Percentiles rank a stretch among this genome's conserved stretches.
Evolutionary conservation across 257 asterid species (phyloP).

Genomic region (Gentiana macrophylla): DNA sequence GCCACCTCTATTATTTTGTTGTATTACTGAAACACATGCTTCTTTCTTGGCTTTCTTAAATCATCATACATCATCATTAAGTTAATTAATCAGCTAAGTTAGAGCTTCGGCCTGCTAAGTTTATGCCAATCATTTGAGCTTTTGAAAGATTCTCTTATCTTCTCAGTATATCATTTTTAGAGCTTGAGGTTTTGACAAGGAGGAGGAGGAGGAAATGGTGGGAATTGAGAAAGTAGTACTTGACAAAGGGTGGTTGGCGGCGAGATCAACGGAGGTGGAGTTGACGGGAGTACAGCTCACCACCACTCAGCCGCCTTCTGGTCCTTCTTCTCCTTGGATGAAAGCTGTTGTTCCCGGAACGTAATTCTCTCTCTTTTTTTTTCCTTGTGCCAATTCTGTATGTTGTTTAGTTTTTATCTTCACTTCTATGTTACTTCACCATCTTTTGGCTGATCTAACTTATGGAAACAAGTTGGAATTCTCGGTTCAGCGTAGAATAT

Average conservation of each 20-base stretch:
- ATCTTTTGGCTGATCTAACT: background rate
- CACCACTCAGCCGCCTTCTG: conserved; percentile 54
- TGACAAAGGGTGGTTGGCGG: conserved; percentile 81
- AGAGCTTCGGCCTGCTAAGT: too few relatives aligned
- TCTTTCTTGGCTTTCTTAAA: too few relatives aligned
- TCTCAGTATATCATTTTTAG: too few relatives aligned
- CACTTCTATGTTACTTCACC: too few relatives aligned
- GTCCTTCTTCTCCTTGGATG: conserved; percentile 58
- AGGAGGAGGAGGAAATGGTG: conserved; percentile 15
- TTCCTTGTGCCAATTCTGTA: background rate
- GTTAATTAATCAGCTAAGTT: too few relatives aligned
- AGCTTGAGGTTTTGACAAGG: too few relatives aligned
- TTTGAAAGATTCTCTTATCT: too few relatives aligned
- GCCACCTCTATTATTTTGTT: too few relatives aligned
- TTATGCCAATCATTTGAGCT: too few relatives aligned
- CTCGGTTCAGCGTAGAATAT: background rate
- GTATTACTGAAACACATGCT: too few relatives aligned
- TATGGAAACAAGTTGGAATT: background rate
- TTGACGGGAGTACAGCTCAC: conserved; percentile 74
- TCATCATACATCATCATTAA: too few relatives aligned
- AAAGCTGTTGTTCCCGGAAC: conserved; percentile 95
- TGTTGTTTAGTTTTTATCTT: too few relatives aligned
- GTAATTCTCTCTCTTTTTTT: conserved; percentile 22
- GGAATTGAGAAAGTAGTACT: conserved; percentile 57
- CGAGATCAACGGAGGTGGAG: conserved; percentile 73